Conservation (phyloP, 257 asterid genomes). For the Solanum etuberosum region DNA sequence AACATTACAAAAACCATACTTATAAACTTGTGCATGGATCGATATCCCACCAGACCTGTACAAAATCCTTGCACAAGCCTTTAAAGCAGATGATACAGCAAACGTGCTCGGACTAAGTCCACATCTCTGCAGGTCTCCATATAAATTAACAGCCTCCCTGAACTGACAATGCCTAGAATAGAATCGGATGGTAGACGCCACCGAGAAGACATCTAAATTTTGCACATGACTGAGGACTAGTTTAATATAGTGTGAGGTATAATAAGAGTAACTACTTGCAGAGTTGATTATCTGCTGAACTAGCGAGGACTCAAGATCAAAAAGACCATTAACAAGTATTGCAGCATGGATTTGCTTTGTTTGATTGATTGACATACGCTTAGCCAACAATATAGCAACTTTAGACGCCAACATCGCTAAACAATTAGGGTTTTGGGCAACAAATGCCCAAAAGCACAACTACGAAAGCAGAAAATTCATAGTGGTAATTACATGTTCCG, state of each 20-base stretch:
- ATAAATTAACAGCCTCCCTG: conserved; percentile 40
- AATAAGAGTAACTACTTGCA: conserved; percentile 10
- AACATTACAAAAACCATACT: conserved; percentile 38
- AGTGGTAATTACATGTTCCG: background rate
- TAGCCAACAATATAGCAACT: conserved; percentile 21
- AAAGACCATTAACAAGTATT: conserved; percentile 28
- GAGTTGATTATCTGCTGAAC: conserved; percentile 30
- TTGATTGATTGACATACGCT: conserved; percentile 19
- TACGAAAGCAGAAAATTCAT: background rate
- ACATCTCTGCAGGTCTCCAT: conserved; percentile 30
- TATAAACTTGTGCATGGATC: conserved; percentile 63
- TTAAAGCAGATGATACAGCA: conserved; percentile 58
- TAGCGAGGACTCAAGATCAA: conserved; percentile 31
- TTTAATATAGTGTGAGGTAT: conserved; percentile 20
- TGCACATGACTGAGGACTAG: conserved; percentile 26
- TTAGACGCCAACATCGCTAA: conserved; percentile 25
- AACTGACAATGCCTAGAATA: conserved; percentile 52
- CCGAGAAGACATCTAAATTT: conserved; percentile 23
- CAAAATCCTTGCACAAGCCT: conserved; percentile 49
- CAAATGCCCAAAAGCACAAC: background rate
- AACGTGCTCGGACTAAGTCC: conserved; percentile 56
- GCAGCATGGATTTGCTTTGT: conserved; percentile 62
- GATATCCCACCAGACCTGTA: conserved; percentile 33
- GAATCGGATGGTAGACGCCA: conserved; percentile 48
- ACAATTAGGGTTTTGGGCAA: background rate